These are phyloP conservation scores for Phytophthora rubi DNA, from an alignment of 352 stramenopile species.

Conservation along the genomic window DNA sequence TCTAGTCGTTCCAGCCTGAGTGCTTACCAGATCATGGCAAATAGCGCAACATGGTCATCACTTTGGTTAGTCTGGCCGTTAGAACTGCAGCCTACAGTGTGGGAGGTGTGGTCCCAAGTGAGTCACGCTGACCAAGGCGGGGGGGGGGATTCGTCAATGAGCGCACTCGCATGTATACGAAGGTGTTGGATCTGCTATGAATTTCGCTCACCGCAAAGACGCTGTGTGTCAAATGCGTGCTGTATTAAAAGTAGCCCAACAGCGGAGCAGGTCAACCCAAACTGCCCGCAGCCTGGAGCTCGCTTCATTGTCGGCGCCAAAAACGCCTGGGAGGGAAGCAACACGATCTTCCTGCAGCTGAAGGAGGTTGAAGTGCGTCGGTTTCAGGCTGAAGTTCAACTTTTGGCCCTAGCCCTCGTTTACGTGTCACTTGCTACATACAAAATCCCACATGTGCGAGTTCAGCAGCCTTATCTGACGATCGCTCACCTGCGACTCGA, in stretches of 20 bases:
- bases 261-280: background rate
- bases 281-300: background rate
- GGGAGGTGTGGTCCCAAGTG: background rate
- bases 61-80: background rate
- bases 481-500: conserved; percentile 19
- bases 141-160: too few relatives aligned
- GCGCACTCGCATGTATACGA: too few relatives aligned
- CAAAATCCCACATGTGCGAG: conserved; percentile 26
- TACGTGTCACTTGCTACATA: conserved; percentile 35
- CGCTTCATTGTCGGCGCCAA: background rate
- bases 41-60: background rate
- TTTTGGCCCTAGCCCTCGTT: conserved; percentile 24
- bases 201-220: background rate
- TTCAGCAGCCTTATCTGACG: conserved; percentile 32
- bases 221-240: background rate
- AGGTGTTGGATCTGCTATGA: background rate
- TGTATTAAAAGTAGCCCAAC: background rate
- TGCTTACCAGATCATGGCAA: too few relatives aligned
- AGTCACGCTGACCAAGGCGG: conserved; percentile 3
- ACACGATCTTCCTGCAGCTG: conserved; percentile 14
- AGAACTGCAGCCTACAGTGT: background rate
- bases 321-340: background rate
- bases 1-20: too few relatives aligned
- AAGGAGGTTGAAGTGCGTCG: conserved; percentile 24
- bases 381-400: conserved; percentile 31